Conservation (phyloP, 345 rosid genomes). For the Citrus hindsii region DNA sequence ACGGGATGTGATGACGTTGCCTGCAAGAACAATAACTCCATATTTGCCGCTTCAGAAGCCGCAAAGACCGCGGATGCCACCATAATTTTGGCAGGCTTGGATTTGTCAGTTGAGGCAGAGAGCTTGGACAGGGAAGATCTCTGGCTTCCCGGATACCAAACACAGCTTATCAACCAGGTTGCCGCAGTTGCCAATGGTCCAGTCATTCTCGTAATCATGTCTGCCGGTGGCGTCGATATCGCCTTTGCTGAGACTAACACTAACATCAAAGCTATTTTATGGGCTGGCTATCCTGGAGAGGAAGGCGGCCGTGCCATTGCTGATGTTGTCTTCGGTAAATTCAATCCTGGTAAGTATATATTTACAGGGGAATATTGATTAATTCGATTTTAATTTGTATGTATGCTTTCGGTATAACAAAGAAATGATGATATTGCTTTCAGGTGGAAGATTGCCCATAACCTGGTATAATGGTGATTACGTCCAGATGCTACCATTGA, state of each 20-base stretch:
- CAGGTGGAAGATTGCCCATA: slow-evolving; percentile 57
- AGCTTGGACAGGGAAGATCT: slow-evolving; percentile 46
- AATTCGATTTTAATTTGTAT: too few relatives aligned
- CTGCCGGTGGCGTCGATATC: slow-evolving; percentile 56
- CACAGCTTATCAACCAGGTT: slow-evolving; percentile 42
- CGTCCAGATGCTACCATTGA: slow-evolving; percentile 39
- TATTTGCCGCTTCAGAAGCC: slow-evolving; percentile 27
- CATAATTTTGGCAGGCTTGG: slow-evolving; percentile 40
- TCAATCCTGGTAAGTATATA: slow-evolving; percentile 48
- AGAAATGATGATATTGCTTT: background rate
- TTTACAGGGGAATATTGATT: too few relatives aligned
- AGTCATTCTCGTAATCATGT: slow-evolving; percentile 55
- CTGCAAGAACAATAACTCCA: slow-evolving; percentile 30
- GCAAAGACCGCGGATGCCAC: slow-evolving; percentile 49
- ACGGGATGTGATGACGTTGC: slow-evolving; percentile 45
- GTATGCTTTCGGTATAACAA: background rate
- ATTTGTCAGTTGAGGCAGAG: slow-evolving; percentile 51
- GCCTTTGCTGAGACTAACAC: slow-evolving; percentile 31
- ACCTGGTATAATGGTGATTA: slow-evolving; percentile 48
- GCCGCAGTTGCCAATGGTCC: slow-evolving; percentile 45
- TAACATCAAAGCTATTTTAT: slow-evolving; percentile 37
- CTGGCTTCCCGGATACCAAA: slow-evolving; percentile 56
- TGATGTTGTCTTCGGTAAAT: slow-evolving; percentile 56
- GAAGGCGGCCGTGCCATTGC: slow-evolving; percentile 69
- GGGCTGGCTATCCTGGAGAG: slow-evolving; percentile 80